These are phyloP conservation scores for Claviceps sp. DNA, from an alignment of 2,329 filamentous ascomycete genomes.

Conservation along the genomic window DNA sequence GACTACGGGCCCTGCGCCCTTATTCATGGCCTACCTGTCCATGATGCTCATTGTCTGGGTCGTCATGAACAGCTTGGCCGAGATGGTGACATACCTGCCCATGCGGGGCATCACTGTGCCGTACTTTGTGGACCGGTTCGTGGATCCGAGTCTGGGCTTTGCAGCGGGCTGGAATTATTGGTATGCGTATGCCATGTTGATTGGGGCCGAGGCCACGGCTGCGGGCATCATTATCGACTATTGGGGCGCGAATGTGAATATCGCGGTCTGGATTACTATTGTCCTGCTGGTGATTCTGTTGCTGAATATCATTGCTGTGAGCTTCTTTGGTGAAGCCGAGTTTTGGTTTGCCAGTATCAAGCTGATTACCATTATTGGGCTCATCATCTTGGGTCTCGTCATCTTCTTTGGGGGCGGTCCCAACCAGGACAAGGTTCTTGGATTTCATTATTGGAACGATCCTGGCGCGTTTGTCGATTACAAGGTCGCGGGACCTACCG, in stretches of 20 bases:
- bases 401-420: constrained; percentile 44
- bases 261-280: constrained; percentile 47
- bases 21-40: constrained; percentile 54
- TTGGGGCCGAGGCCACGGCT: constrained; percentile 44
- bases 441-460: constrained; percentile 25
- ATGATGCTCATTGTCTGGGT: constrained; percentile 41
- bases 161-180: constrained; percentile 49
- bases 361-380: constrained; percentile 42
- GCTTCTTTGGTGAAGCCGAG: constrained; percentile 46
- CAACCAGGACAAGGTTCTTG: constrained; percentile 32
- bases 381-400: constrained; percentile 42
- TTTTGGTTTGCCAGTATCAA: constrained; percentile 50
- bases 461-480: constrained; percentile 35
- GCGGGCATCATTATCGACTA: constrained; percentile 46
- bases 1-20: constrained; percentile 46
- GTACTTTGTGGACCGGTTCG: constrained; percentile 41
- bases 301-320: constrained; percentile 44
- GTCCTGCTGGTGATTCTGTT: constrained; percentile 38
- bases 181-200: constrained; percentile 45
- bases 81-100: constrained; percentile 42
- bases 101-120: constrained; percentile 43
- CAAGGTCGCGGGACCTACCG: constrained; percentile 29
- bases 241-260: constrained; percentile 38
- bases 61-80: constrained; percentile 40
- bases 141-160: constrained; percentile 42